phyloP scores from a whole-genome alignment of 345 rosid species.

The Punica granatum region DNA sequence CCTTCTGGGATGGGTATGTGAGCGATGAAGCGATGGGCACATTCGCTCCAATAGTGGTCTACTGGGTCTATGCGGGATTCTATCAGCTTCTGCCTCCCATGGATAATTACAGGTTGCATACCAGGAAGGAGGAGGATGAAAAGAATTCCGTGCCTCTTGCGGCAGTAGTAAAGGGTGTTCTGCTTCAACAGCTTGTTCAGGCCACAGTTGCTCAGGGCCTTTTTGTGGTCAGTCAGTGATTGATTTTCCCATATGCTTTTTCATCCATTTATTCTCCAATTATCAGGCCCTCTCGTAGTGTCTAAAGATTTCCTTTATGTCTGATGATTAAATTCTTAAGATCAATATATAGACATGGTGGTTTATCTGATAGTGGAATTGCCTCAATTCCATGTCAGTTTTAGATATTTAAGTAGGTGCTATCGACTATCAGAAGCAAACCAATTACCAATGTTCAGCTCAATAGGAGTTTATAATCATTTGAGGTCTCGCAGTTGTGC shows the following conservation, averaged over 20 bases:
- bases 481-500: not conserved
- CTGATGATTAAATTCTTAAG: not conserved
- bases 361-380: not conserved
- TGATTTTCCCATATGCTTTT: not conserved
- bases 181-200: constrained; percentile 67
- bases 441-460: not conserved
- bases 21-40: constrained; percentile 75
- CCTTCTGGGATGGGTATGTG: constrained; percentile 63
- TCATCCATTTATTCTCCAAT: not conserved
- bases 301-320: not conserved
- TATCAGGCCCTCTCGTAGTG: not conserved
- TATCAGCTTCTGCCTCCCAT: constrained; percentile 55
- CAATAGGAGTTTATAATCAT: not conserved
- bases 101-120: constrained; percentile 50
- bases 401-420: too few relatives aligned
- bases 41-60: constrained; percentile 58
- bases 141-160: constrained; percentile 48
- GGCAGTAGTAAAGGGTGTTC: constrained; percentile 48
- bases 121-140: constrained; percentile 54
- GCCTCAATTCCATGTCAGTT: too few relatives aligned
- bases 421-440: too few relatives aligned
- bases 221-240: constrained; percentile 52
- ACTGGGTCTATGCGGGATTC: constrained; percentile 64
- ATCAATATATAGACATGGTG: not conserved
- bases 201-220: constrained; percentile 53